These are phyloP conservation scores for Apiotrichum brassicae DNA, from an alignment of 1,284 basidiomycete species.

Conservation along the genomic window DNA sequence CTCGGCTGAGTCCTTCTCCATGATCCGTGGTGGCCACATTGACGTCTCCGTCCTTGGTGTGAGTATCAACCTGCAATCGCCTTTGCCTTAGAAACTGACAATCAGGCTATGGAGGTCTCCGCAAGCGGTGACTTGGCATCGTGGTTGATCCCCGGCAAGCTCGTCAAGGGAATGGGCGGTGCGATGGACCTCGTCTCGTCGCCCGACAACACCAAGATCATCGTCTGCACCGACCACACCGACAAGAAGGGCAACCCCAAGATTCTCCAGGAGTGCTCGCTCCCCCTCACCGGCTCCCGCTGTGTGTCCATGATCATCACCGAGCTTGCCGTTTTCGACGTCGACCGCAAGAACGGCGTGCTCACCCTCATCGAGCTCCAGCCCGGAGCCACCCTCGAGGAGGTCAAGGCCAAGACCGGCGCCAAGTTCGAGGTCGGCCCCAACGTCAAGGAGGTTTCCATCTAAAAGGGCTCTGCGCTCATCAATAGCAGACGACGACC, in stretches of 20 bases:
- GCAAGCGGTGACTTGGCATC: slow-evolving; percentile 86
- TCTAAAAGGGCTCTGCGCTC: neutral
- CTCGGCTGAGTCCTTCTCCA: slow-evolving; percentile 83
- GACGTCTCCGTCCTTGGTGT: slow-evolving; percentile 79
- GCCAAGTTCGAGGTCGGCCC: slow-evolving; percentile 58
- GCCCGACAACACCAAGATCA: slow-evolving; percentile 68
- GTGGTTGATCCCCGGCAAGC: slow-evolving; percentile 94
- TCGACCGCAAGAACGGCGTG: slow-evolving; percentile 66
- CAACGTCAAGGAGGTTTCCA: slow-evolving; percentile 4
- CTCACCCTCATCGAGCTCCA: slow-evolving; percentile 75
- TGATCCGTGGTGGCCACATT: slow-evolving; percentile 91
- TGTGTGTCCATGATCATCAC: slow-evolving; percentile 88
- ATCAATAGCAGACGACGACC: neutral
- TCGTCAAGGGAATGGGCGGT: slow-evolving; percentile 86
- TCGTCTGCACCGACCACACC: slow-evolving; percentile 16
- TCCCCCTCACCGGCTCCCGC: slow-evolving; percentile 80
- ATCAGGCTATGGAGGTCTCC: slow-evolving; percentile 74
- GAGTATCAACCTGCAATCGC: no score
- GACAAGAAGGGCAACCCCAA: slow-evolving; percentile 87
- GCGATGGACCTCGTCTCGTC: slow-evolving; percentile 95
- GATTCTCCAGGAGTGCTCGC: slow-evolving; percentile 70
- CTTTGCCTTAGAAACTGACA: no score
- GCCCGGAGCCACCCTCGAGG: slow-evolving; percentile 72
- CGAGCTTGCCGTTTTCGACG: slow-evolving; percentile 80
- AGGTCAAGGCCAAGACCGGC: slow-evolving; percentile 76